Evolutionary conservation across 1,284 basidiomycete genomes (phyloP).

Genomic region (Cryptococcus wingfieldii): DNA sequence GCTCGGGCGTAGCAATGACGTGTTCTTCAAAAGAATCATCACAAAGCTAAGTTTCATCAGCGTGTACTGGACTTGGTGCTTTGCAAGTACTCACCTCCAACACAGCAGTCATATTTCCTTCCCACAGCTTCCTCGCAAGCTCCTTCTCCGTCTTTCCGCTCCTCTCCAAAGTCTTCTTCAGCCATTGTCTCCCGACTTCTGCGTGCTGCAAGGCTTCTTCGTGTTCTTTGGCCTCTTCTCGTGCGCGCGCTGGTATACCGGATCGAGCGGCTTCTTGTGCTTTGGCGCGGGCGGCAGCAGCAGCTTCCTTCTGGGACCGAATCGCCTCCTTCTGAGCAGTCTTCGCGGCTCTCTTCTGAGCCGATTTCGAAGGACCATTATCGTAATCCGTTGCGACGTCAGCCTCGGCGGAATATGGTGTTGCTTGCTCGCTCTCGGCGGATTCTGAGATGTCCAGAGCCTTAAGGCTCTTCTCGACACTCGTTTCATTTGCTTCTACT

Average conservation of each 20-base stretch:
- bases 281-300: constrained; percentile 2
- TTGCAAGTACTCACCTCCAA: constrained; percentile 63
- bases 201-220: constrained; percentile 37
- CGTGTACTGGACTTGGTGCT: not conserved
- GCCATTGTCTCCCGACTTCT: constrained; percentile 58
- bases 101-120: constrained; percentile 81
- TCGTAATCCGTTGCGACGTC: constrained; percentile 25
- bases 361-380: constrained; percentile 13
- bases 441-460: not conserved
- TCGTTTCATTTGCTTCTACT: not conserved
- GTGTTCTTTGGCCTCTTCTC: constrained; percentile 9
- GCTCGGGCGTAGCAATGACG: constrained; percentile 74
- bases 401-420: not conserved
- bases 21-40: constrained; percentile 98
- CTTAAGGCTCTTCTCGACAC: not conserved
- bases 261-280: not conserved
- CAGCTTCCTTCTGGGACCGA: constrained; percentile 2
- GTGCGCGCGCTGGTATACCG: not conserved
- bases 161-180: constrained; percentile 64
- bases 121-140: constrained; percentile 72
- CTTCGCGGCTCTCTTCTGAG: constrained; percentile 4
- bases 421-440: not conserved
- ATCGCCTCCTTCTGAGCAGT: not conserved
- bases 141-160: constrained; percentile 67
- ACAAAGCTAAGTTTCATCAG: constrained; percentile 63